These are phyloP conservation scores for Cubamyces sp. DNA, from an alignment of 768 basidiomycete species.

Conservation along the genomic window DNA sequence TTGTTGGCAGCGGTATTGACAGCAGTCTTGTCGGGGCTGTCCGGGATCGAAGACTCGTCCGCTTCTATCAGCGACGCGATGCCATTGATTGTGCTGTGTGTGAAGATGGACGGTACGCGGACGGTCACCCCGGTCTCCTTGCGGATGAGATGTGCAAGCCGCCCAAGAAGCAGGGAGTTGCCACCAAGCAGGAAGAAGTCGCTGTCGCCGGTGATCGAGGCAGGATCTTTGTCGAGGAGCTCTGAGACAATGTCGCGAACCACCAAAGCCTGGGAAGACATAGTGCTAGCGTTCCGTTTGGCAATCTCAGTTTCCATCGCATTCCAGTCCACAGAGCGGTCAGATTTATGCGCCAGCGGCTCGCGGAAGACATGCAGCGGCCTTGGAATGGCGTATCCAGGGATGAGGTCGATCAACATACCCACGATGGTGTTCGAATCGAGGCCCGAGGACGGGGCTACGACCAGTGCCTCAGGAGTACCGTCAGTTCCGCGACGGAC, in stretches of 20 bases:
- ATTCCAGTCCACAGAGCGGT: slow-evolving; percentile 42
- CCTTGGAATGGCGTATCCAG: slow-evolving; percentile 47
- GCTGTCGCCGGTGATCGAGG: slow-evolving; percentile 27
- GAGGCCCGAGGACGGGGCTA: slow-evolving; percentile 24
- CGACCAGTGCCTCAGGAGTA: slow-evolving; percentile 45
- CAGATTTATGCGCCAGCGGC: slow-evolving; percentile 4
- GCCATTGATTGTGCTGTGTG: slow-evolving; percentile 46
- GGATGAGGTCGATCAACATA: slow-evolving; percentile 34
- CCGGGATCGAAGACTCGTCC: neutral
- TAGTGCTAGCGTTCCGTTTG: slow-evolving; percentile 23
- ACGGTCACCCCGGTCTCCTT: slow-evolving; percentile 40
- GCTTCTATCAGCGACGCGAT: slow-evolving; percentile 44
- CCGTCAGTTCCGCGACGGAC: slow-evolving; percentile 40
- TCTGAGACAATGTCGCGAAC: slow-evolving; percentile 31
- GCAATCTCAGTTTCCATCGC: slow-evolving; percentile 25
- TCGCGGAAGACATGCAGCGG: slow-evolving; percentile 39
- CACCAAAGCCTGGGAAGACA: slow-evolving; percentile 24
- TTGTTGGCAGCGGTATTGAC: slow-evolving; percentile 15
- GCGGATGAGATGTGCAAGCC: slow-evolving; percentile 23
- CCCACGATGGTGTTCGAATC: slow-evolving; percentile 25
- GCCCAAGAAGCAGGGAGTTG: slow-evolving; percentile 45
- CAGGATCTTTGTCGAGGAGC: slow-evolving; percentile 28
- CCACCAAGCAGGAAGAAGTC: slow-evolving; percentile 46
- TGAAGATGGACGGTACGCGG: slow-evolving; percentile 45
- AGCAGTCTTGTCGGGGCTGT: slow-evolving; percentile 19